A percentile compares a stretch with the other conserved stretches of the same genome.
Evolutionary conservation across 23 red algal species (phyloP).

Genomic region (Gracilaria gracilis): DNA sequence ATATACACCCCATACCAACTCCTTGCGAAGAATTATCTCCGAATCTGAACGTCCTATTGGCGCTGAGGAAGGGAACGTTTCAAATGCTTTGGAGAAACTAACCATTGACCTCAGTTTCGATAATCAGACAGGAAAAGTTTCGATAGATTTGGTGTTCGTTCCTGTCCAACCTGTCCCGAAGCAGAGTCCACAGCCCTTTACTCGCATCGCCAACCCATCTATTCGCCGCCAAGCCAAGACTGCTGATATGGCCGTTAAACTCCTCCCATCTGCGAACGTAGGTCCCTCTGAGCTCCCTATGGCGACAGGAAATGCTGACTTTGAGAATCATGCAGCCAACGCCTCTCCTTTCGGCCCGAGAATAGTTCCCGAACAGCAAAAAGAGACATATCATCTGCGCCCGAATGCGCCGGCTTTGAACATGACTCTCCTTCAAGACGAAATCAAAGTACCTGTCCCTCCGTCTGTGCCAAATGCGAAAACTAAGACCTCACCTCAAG

Average conservation of each 20-base stretch:
- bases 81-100: neutral
- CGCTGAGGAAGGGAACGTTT: neutral
- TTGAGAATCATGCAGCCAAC: neutral
- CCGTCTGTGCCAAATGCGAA: neutral
- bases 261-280: neutral
- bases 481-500: neutral
- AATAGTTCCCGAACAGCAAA: neutral
- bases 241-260: neutral
- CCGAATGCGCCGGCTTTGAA: neutral
- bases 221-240: neutral
- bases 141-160: neutral
- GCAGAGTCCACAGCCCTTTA: neutral
- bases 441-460: neutral
- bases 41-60: neutral
- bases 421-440: neutral
- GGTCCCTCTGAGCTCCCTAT: neutral
- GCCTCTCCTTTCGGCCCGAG: neutral
- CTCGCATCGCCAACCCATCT: neutral
- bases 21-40: neutral
- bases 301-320: neutral
- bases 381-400: neutral
- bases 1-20: neutral
- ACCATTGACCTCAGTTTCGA: neutral
- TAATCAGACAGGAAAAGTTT: slow-evolving; percentile 11
- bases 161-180: neutral